These are phyloP conservation scores for Cochlearia excelsa DNA, from an alignment of 345 rosid genomes.

Conservation along the genomic window DNA sequence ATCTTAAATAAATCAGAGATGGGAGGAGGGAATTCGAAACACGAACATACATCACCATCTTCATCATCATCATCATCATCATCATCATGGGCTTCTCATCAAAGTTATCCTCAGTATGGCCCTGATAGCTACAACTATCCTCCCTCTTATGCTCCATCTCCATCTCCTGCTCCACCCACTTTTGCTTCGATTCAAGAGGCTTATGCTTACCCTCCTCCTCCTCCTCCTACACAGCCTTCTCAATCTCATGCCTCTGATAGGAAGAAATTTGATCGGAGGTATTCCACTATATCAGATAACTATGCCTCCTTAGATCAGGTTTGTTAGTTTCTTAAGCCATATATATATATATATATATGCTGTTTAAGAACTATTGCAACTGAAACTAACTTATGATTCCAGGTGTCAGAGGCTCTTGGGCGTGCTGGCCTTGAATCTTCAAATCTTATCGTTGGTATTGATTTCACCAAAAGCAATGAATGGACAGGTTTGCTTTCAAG, in stretches of 20 bases:
- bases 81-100: constrained; percentile 47
- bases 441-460: constrained; percentile 94
- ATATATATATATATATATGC: too few relatives aligned
- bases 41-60: constrained; percentile 32
- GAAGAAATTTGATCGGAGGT: constrained; percentile 66
- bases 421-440: constrained; percentile 93
- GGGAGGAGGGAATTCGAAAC: constrained; percentile 72
- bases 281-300: constrained; percentile 76
- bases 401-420: constrained; percentile 84
- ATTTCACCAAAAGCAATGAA: constrained; percentile 96
- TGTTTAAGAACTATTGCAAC: too few relatives aligned
- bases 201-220: constrained; percentile 37
- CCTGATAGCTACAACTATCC: constrained; percentile 47
- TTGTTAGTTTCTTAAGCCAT: not conserved
- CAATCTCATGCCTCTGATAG: constrained; percentile 27
- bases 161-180: constrained; percentile 19
- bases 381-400: not conserved
- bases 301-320: constrained; percentile 84
- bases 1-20: constrained; percentile 23
- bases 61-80: constrained; percentile 43
- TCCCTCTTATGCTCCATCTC: constrained; percentile 28
- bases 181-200: constrained; percentile 8
- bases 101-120: constrained; percentile 41
- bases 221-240: constrained; percentile 34
- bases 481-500: constrained; percentile 70